Evolutionary conservation across 495 filamentous ascomycete genomes (phyloP), one percentile per base, ranked within the genome.

Genomic region (Filosporella fistucella): DNA sequence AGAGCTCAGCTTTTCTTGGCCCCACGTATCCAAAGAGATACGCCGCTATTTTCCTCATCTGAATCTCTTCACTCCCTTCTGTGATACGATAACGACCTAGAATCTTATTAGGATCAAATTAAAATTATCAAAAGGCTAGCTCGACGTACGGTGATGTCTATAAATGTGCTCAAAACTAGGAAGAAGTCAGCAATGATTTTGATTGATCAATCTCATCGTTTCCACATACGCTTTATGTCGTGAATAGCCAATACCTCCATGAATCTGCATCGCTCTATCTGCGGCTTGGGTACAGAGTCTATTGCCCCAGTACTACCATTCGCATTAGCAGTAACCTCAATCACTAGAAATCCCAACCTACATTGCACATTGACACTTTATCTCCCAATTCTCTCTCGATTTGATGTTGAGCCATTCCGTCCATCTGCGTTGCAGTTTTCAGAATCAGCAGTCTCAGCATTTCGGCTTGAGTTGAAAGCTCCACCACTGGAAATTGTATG

Each of bases 301-400:
- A 55, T 81, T 80, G 1, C 72, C 79, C 72, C 76, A 81, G 58
- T 78, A 83, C 51, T 54, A 13, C 26, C 18, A 18, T 34, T 29
- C 13, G 18, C n/a, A 45, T 20, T 2, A 26, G 6, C 3, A 7
- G 24, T 26, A 4, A 30, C 13, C 37, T 30, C 28, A 7, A 2
- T 10, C 20, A 25, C 25, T 40, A 29, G 1, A 16, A 44, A 28
- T 22, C 12, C 36, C 3, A 12, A 42, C 51, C 24, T 21, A 54
- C 51, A 56, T 81, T 82, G 58, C 78, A 81, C 79, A 83, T 82
- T 43, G 62, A 66, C 11, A 83, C 75, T 52, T 77, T 71, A 51
- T 77, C 74, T 17, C 74, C 72, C 8, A 83, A 58, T 37, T 63
- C 61, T 45, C 61, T 62, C 64, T 81, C 77, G 42, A 81, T 78